Base-by-base conservation (phyloP, 1,139 yeast species). In the Nakaseomyces bracarensis region DNA sequence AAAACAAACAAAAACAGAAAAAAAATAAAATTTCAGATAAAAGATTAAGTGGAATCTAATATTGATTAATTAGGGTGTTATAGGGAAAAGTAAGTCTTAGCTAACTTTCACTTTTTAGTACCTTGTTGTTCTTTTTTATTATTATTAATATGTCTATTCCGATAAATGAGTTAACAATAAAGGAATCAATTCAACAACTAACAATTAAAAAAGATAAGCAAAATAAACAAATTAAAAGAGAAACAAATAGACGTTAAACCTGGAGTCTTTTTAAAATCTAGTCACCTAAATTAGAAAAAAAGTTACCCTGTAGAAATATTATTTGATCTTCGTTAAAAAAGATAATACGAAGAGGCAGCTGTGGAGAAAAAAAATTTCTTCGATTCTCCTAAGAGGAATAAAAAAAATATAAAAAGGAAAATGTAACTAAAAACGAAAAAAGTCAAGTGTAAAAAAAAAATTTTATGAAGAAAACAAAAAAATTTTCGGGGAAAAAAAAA, bases 361-460 rank as follows among this genome's bases (percentile, higher is more conserved):
- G 25, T 33, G 36, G 36, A 33, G 36, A 33, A 33, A 33, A 33
- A 11, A 33, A 33, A 7, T 33, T 33, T 21, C 26, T 33, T 13
- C 26, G 26, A 9, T 13, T 16, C 20, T 33, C 21, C 26, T 33
- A 33, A 20, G n/a, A n/a, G 14, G n/a, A 18, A 20, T 16, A 16
- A 18, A 28, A 19, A 28, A 15, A 15, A 28, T n/a, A n/a, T n/a
- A 28, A 28, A 28, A 31, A 31, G 14, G 4, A 31, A 19, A 19
- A 31, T 18, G 23, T 30, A 33, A 33, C 36, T 21, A 7, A 3
- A n/a, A 33, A 20, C 25, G 26, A 33, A 33, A 5, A 9, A 33
- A 33, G 26, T 20, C n/a, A 20, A 21, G 18, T 7, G 19, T 5
- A n/a, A n/a, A 33, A 33, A 21, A 33, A 33, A 21, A 20, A 21